Base-by-base conservation (phyloP, 345 rosid species). In the Euclidium syriacum region DNA sequence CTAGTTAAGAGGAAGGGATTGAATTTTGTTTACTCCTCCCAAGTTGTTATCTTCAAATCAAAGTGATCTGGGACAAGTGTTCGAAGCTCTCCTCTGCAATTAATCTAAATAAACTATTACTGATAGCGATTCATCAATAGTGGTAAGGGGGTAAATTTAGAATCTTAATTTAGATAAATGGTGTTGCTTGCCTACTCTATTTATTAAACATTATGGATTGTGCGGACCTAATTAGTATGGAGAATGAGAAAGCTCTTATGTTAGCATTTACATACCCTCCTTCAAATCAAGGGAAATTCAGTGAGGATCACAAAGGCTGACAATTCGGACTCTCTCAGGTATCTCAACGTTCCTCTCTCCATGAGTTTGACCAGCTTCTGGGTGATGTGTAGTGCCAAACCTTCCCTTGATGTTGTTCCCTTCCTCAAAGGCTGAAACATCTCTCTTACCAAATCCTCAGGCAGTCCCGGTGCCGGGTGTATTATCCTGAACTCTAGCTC, bases 31-130 rank as follows among this genome's bases (percentile, higher is more conserved):
- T 84, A 89, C 98, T 92, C 97, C 74, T 85, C 85, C 73, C 85
- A 96, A 42, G 81, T 75, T 58, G 84, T 77, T 73, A 92, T 87
- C 81, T 85, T 82, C 74, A 92, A 84, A 78, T 69, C 79, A 67
- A 82, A 87, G 70, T 76, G 62, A 59, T 85, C 91, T n/a, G 98
- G 96, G 41, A 92, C 90, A 59, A 87, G 91, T 72, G 98, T 97
- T 63, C 98, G 79, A 64, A 92, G 91, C 79, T 92, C 98, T 79
- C 60, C 80, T 47, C 96, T 88, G 83, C 77, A 73, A 29, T 47
- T n/a, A n/a, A n/a, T n/a, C n/a, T n/a, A n/a, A n/a, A n/a, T n/a
- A n/a, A n/a, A n/a, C n/a, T n/a, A n/a, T n/a, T n/a, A n/a, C n/a
- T n/a, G n/a, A n/a, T n/a, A n/a, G n/a, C n/a, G n/a, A n/a, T n/a